Percentiles rank a stretch among this genome's conserved stretches.
These are phyloP conservation scores for Balansia obtecta DNA, from an alignment of 2,329 filamentous ascomycete genomes.

Conservation along the genomic window DNA sequence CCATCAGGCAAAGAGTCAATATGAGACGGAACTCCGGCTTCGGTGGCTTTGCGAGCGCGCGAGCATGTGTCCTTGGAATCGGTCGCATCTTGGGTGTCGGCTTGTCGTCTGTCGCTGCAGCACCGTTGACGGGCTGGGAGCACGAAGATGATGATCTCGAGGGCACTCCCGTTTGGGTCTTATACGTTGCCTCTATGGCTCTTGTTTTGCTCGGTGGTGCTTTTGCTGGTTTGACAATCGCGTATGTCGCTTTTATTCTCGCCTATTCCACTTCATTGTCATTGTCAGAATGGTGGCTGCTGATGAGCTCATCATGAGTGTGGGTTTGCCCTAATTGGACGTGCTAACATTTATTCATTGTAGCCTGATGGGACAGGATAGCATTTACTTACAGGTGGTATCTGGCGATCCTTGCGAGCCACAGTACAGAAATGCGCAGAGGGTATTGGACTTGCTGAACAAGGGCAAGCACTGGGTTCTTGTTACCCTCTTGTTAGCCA, in stretches of 20 bases:
- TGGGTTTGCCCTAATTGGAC: not conserved
- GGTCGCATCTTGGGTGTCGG: conserved; percentile 37
- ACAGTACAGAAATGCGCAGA: conserved; percentile 76
- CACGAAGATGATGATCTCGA: conserved; percentile 36
- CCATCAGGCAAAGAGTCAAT: not conserved
- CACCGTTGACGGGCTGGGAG: conserved; percentile 25
- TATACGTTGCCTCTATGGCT: conserved; percentile 63
- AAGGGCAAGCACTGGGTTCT: conserved; percentile 97
- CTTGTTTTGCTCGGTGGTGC: conserved; percentile 82
- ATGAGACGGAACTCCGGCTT: conserved; percentile 16
- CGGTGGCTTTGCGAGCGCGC: conserved; percentile 26
- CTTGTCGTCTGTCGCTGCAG: conserved; percentile 35
- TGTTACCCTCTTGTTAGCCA: conserved; percentile 84
- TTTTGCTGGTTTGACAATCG: conserved; percentile 89
- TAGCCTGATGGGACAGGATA: conserved; percentile 62
- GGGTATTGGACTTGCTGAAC: conserved; percentile 67
- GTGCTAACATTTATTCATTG: conserved; percentile 1
- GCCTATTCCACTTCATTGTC: not conserved
- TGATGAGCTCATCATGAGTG: not conserved
- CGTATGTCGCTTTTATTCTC: conserved; percentile 35
- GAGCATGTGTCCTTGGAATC: conserved; percentile 38
- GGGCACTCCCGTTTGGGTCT: conserved; percentile 64
- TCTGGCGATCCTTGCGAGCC: conserved; percentile 70
- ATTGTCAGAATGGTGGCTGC: not conserved
- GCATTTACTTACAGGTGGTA: conserved; percentile 94